Evolutionary conservation across 306 rosid species (phyloP), one percentile per base, ranked within the genome.

Genomic region (Gastrolobium villosum): DNA sequence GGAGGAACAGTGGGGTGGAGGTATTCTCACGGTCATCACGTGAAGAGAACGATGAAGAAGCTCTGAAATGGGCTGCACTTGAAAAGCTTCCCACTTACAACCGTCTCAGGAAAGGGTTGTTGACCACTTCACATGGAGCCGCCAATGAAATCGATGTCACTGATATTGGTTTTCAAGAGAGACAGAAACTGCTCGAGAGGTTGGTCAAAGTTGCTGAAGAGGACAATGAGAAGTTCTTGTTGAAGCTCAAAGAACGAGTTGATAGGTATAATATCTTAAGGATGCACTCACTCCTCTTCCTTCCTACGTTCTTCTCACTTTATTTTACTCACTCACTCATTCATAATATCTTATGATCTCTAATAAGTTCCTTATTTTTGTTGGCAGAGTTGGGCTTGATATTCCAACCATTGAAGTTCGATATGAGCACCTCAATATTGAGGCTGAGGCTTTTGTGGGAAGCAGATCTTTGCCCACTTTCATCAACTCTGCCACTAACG

Each of bases 331-430:
- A 20, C 26, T n/a, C n/a, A n/a, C n/a, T 20, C 26, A 20, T 20
- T 20, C 26, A 20, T 20, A 20, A 20, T 20, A 20, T 20, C 26
- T 20, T 20, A 20, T 20, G 26, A 20, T 20, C 26, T 20, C 6
- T 59, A 2, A n/a, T 37, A 36, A 62, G 5, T 20, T 36, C 14
- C 67, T 20, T 3, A 4, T 41, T 34, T 10, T 37, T 43, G 31
- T 4, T 50, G 62, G 7, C 60, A 92, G 97, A 79, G 97, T 92
- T 84, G 97, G 95, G 39, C 83, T 92, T 63, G 86, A 84, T 37
- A 57, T 87, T 70, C 95, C 97, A 6, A 88, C 92, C 10, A 90
- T 90, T 80, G 97, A 92, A 86, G 93, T 88, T 57, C 89, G 92
- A 63, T 92, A 74, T 53, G 85, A 92, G 86, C 89, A 90, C 59